These are phyloP conservation scores for Nemophila menziesii DNA, from an alignment of 257 asterid genomes.

Conservation along the genomic window DNA sequence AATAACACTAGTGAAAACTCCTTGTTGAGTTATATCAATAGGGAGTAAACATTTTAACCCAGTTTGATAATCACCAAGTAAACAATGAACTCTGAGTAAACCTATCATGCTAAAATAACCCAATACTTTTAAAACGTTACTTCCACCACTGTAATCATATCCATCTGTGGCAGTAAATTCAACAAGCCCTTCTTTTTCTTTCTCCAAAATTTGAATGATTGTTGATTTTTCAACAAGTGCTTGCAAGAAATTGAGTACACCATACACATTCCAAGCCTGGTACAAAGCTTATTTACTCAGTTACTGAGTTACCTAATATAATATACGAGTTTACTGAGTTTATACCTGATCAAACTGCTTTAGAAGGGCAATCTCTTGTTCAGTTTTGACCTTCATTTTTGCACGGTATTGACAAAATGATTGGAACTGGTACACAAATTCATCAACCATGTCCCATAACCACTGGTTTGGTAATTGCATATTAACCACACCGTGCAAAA, in stretches of 20 bases:
- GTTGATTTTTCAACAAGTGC: conserved; percentile 92
- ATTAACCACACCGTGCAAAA: conserved; percentile 83
- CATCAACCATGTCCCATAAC: conserved; percentile 99
- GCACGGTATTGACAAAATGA: conserved; percentile 96
- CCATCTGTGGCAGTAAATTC: conserved; percentile 92
- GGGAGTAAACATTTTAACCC: conserved; percentile 84
- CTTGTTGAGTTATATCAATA: conserved; percentile 81
- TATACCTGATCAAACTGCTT: conserved; percentile 63
- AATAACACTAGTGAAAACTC: conserved; percentile 76
- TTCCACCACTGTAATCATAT: conserved; percentile 90
- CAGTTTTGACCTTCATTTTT: conserved; percentile 86
- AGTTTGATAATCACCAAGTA: conserved; percentile 96
- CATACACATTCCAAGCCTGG: conserved; percentile 95
- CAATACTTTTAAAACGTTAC: conserved; percentile 90
- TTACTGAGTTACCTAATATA: neutral
- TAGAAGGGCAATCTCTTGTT: conserved; percentile 73
- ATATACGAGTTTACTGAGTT: neutral
- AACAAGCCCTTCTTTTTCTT: conserved; percentile 88
- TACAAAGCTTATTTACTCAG: neutral
- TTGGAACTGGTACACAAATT: conserved; percentile 91
- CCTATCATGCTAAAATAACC: conserved; percentile 99
- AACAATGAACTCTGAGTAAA: conserved; percentile 91
- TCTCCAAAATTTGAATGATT: conserved; percentile 71
- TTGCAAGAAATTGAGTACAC: conserved; percentile 85
- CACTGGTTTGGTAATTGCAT: conserved; percentile 99